Conservation (phyloP, 192 early-diverging fungal genomes). For the Coemansia sp. region DNA sequence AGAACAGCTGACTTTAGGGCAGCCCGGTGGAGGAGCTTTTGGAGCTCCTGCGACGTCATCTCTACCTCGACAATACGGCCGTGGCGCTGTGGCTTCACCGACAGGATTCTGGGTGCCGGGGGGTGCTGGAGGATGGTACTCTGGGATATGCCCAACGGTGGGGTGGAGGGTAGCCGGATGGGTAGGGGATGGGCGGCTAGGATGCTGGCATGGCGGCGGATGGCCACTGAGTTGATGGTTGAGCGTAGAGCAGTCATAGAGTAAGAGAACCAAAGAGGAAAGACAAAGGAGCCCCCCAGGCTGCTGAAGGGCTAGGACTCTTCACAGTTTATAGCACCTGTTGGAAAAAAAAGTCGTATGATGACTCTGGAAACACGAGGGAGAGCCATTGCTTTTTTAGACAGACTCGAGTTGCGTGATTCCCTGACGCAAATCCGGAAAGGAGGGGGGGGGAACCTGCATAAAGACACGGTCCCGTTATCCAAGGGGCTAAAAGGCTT, state of each 20-base stretch:
- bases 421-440: too few species aligned
- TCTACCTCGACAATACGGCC: conserved; percentile 26
- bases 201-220: conserved; percentile 15
- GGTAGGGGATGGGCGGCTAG: conserved; percentile 1
- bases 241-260: background rate
- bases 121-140: background rate
- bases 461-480: too few species aligned
- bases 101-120: background rate
- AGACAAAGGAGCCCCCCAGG: background rate
- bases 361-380: background rate
- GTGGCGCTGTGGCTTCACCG: conserved; percentile 2
- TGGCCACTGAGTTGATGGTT: too few species aligned
- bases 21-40: conserved; percentile 1
- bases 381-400: background rate
- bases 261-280: background rate
- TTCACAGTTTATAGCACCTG: background rate
- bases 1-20: too few species aligned
- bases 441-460: too few species aligned
- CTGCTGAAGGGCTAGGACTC: background rate
- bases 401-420: too few species aligned
- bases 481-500: too few species aligned
- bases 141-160: background rate
- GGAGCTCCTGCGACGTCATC: conserved; percentile 9
- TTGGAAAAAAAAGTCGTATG: background rate
- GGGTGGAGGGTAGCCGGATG: background rate